Evolutionary conservation across 345 rosid genomes (phyloP).

Genomic region (Arabis alpina): DNA sequence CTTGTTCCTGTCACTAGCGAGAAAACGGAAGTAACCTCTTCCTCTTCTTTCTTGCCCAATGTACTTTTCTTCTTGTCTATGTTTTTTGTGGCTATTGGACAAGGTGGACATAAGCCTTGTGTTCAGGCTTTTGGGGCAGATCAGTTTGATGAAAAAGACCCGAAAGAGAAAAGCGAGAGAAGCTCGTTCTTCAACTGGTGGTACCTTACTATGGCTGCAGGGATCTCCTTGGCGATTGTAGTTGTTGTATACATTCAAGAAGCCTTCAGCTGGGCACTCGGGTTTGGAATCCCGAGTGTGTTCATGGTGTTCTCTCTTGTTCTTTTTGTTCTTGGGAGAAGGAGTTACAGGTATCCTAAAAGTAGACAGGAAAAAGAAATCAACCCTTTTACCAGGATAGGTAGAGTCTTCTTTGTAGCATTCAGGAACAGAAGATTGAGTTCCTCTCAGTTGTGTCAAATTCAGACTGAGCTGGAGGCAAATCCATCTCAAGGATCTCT

Average conservation of each 20-base stretch:
- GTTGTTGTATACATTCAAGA: conserved; percentile 67
- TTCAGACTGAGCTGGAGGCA: conserved; percentile 24
- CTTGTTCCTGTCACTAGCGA: conserved; percentile 42
- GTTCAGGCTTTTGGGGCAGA: conserved; percentile 92
- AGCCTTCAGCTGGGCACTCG: conserved; percentile 69
- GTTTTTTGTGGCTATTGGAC: conserved; percentile 67
- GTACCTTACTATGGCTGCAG: conserved; percentile 59
- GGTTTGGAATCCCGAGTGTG: conserved; percentile 68
- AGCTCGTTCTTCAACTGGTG: conserved; percentile 91
- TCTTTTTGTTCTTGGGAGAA: conserved; percentile 60
- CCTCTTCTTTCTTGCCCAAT: conserved; percentile 40
- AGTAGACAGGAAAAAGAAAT: conserved; percentile 43
- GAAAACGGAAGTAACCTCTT: background rate
- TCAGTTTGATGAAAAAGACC: conserved; percentile 67
- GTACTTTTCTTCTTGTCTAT: conserved; percentile 55
- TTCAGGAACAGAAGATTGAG: conserved; percentile 49
- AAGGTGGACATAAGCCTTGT: conserved; percentile 85
- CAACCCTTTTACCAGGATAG: conserved; percentile 63
- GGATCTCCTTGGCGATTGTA: conserved; percentile 43
- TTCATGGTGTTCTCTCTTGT: conserved; percentile 57
- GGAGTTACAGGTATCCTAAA: conserved; percentile 53
- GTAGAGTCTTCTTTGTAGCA: conserved; percentile 58
- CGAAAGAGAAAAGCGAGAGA: conserved; percentile 50
- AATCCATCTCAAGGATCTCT: conserved; percentile 29
- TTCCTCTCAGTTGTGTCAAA: conserved; percentile 32